Base-by-base conservation (phyloP, 2,329 filamentous ascomycete species). In the Fusarium zealandicum region DNA sequence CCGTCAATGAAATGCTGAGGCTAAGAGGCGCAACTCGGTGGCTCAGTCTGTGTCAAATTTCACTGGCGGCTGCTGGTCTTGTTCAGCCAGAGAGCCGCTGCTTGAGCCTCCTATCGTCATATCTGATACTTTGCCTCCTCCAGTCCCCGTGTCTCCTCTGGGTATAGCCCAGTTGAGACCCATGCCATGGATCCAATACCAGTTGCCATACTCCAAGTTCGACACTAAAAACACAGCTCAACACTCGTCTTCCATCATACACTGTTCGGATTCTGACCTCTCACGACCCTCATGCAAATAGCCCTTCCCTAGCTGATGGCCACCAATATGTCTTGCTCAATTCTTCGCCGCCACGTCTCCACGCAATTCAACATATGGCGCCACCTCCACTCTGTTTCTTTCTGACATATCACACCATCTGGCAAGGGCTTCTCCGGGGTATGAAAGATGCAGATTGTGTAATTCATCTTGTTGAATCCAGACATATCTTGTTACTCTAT, bases 1-100 rank as follows among this genome's bases (percentile, higher is more conserved):
- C 43, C 33, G 38, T 46, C 38, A 40, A 25, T 60, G 51, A 56
- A 45, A 52, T 52, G 50, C 41, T 39, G 27, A 30, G 48, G 20
- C 28, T 35, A n/a, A n/a, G 27, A 32, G 33, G 28, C 35, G 33
- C n/a, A 45, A 45, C 25, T 38, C 8, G 8, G 28, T 46, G 48
- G 41, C 38, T 33, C 27, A 36, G 17, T 36, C 32, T 43, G 47
- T 42, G 33, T 37, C 33, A 38, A 14, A 11, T 11, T 22, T n/a
- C 17, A 27, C 18, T 10, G 18, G 20, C 17, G n/a, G n/a, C 25
- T 20, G 41, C 33, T 7, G 22, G 22, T 11, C 27, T 46, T 17
- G 25, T 14, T 31, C 42, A 45, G 38, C 37, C 13, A 32, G 14
- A 28, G 18, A 6, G 12, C 28, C 11, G n/a, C 30, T 35, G 16